Percentiles rank a stretch among this genome's conserved stretches.
Evolutionary conservation across 352 stramenopile genomes (phyloP).

Genomic region (Blastocystis sp.): DNA sequence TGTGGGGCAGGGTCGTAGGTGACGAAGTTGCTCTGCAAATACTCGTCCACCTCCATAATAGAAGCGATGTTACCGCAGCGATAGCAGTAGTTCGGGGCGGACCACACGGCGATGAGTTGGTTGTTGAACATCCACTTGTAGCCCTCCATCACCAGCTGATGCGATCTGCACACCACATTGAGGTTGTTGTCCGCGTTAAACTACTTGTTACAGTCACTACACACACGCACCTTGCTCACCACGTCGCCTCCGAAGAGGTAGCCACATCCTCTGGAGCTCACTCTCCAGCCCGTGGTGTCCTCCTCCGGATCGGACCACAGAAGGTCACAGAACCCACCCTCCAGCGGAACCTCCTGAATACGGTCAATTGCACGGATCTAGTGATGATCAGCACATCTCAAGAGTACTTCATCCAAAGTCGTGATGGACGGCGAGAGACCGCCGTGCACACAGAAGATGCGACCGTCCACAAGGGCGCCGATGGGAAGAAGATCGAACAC

Average conservation of each 20-base stretch:
- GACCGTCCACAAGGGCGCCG: conserved; percentile 95
- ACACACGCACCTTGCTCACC: conserved; percentile 82
- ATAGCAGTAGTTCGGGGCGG: conserved; percentile 70
- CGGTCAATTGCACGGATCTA: conserved; percentile 45
- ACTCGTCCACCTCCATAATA: conserved; percentile 81
- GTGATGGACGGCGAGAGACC: conserved; percentile 75
- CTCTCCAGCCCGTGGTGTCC: conserved; percentile 94
- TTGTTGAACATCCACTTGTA: conserved; percentile 29
- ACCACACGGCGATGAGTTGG: conserved; percentile 90
- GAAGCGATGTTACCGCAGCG: conserved; percentile 82
- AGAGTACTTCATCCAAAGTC: conserved; percentile 12
- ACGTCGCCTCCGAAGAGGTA: conserved; percentile 97
- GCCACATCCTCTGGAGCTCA: conserved; percentile 89
- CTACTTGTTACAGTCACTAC: conserved; percentile 80
- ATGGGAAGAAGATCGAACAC: conserved; percentile 99
- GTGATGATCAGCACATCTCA: conserved; percentile 78
- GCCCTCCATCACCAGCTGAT: conserved; percentile 81
- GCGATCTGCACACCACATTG: conserved; percentile 77
- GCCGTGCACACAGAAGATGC: conserved; percentile 81
- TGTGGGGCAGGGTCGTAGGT: conserved; percentile 85
- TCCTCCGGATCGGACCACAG: conserved; percentile 1
- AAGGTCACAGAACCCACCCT: neutral
- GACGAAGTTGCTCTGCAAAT: conserved; percentile 73
- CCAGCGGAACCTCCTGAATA: conserved; percentile 10
- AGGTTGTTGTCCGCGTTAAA: conserved; percentile 82